phyloP scores from a whole-genome alignment of 306 rosid species.

The Quercus rubra region DNA sequence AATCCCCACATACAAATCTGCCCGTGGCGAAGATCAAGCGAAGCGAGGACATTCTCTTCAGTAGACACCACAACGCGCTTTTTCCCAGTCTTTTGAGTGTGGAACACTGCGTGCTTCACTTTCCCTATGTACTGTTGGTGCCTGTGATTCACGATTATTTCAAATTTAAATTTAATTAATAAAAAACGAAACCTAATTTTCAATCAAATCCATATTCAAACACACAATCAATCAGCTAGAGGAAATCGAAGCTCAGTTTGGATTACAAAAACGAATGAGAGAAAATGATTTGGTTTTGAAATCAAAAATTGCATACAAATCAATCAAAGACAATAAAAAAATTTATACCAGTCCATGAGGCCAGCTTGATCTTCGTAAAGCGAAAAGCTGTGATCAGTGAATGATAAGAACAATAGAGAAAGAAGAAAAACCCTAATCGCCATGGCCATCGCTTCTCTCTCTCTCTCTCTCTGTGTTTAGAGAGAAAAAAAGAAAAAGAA shows the following conservation, averaged over 20 bases:
- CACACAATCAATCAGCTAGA: neutral
- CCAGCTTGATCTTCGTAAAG: constrained; percentile 95
- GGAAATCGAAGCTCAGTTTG: neutral
- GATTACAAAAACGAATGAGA: neutral
- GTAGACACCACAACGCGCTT: constrained; percentile 96
- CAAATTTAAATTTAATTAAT: neutral
- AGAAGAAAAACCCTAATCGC: constrained; percentile 58
- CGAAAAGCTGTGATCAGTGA: constrained; percentile 36
- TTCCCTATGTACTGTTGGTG: constrained; percentile 92
- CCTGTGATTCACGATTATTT: constrained; percentile 43
- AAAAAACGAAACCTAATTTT: neutral
- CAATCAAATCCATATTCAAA: neutral
- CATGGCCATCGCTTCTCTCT: constrained; percentile 60
- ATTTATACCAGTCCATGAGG: constrained; percentile 78
- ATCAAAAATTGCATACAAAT: too few relatives aligned
- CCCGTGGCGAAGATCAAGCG: constrained; percentile 97
- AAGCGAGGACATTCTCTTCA: constrained; percentile 93
- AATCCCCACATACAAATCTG: constrained; percentile 66
- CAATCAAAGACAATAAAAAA: neutral
- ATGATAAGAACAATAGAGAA: constrained; percentile 35
- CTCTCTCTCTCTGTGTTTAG: neutral
- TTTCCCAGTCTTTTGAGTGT: constrained; percentile 79
- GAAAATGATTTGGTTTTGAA: too few relatives aligned
- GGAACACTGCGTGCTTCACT: constrained; percentile 87
- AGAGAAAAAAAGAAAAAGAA: neutral